Conservation (phyloP, 2,329 filamentous ascomycete genomes). For the Reticulascus tulasneorum region DNA sequence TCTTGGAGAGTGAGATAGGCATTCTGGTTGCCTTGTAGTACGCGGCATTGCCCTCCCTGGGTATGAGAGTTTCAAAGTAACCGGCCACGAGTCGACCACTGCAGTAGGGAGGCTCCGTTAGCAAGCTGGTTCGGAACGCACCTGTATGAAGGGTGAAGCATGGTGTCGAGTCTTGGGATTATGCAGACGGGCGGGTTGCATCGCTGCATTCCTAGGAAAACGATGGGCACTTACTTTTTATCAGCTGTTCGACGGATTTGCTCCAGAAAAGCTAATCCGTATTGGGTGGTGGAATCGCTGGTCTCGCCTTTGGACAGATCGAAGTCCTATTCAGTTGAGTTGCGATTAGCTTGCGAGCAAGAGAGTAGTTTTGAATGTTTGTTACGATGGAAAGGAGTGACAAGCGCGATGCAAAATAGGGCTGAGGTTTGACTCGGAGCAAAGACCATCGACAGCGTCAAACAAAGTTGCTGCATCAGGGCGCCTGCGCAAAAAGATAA, state of each 20-base stretch:
- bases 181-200: no score
- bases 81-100: conserved; percentile 72
- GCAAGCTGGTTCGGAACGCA: conserved; percentile 12
- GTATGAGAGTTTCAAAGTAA: conserved; percentile 70
- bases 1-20: conserved; percentile 72
- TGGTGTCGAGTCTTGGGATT: not conserved
- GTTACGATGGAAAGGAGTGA: no score
- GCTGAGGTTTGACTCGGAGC: no score
- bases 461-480: no score
- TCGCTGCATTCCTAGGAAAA: not conserved
- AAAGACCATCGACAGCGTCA: no score
- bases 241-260: conserved; percentile 73
- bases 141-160: not conserved
- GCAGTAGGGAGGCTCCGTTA: conserved; percentile 16
- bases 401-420: no score
- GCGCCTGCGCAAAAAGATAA: no score
- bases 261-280: conserved; percentile 70
- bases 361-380: no score
- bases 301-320: conserved; percentile 57
- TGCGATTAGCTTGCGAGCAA: conserved; percentile 8
- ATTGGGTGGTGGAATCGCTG: conserved; percentile 63
- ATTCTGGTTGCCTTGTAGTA: conserved; percentile 77
- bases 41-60: conserved; percentile 59
- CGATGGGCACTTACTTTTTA: conserved; percentile 63
- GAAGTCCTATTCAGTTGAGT: conserved; percentile 31